Evolutionary conservation across 306 rosid genomes (phyloP), one percentile per base, ranked within the genome.

Genomic region (Malus asiatica): DNA sequence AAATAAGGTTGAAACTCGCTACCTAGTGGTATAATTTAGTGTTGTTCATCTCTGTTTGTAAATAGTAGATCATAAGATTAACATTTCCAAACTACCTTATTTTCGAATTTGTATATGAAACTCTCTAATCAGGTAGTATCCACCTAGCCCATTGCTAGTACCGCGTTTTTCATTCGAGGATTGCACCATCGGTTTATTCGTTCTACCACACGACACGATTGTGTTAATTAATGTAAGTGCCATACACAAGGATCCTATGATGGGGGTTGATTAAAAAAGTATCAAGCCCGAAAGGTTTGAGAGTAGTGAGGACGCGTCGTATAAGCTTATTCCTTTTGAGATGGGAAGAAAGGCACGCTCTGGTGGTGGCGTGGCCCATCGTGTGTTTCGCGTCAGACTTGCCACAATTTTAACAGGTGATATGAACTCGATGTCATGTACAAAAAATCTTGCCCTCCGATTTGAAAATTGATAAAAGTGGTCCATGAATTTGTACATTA

Each of bases 251-350:
- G 79, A 80, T 13, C 75, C 71, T 1, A 59, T 19, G 4, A 2
- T 33, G 44, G 72, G 68, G 73, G 52, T 27, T 3, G 57, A 80
- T 25, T 22, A 75, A 0, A 70, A 46, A 20, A 48, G 65, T 42
- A 68, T 73, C 20, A 68, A 59, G 79, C 82, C 73, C 0, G 77
- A 78, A 53, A 72, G 82, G 66, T 72, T 78, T 33, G 45, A 63
- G 52, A 19, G 6, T 3, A 29, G 27, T 4, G 25, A 78, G 10
- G 10, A 23, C 13, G 52, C 15, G 25, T 32, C 19, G 4, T 11
- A 72, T 27, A 61, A 63, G 44, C 7, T 78, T 2, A 9, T 51
- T 30, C 67, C 67, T 1, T 71, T 64, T 13, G 73, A 72, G 42
- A 1, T 62, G 22, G 77, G 77, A 38, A 71, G 68, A 12, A 68